Evolutionary conservation across 2,329 filamentous ascomycete genomes (phyloP).

Genomic region (Ceratocystis harringtonii): DNA sequence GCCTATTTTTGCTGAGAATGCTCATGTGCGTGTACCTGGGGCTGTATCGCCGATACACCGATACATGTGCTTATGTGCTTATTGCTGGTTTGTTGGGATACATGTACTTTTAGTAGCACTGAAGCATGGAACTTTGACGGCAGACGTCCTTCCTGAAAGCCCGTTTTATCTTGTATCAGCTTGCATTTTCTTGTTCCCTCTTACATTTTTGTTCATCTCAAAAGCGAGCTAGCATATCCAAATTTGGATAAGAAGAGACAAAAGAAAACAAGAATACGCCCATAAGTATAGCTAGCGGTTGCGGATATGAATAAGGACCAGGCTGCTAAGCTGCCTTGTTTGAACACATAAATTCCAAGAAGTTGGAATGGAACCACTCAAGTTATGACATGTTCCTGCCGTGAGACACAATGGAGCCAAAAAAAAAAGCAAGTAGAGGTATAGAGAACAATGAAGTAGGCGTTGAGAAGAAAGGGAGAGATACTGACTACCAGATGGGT

Average conservation of each 20-base stretch:
- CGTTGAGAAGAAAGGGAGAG: not conserved
- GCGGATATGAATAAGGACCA: not conserved
- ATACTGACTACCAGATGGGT: too few relatives aligned
- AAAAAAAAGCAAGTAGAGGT: not conserved
- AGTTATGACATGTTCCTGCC: not conserved
- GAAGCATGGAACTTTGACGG: not conserved
- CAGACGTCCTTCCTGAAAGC: not conserved
- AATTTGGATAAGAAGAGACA: not conserved
- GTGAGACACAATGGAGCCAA: not conserved
- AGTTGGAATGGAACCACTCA: not conserved
- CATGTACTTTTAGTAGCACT: not conserved
- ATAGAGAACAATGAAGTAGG: not conserved
- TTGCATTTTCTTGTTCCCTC: not conserved
- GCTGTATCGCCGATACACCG: not conserved
- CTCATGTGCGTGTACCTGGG: not conserved
- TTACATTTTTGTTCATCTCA: not conserved
- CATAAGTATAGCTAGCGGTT: too few relatives aligned
- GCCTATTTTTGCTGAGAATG: not conserved
- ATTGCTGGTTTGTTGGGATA: too few relatives aligned
- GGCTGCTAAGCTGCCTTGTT: not conserved
- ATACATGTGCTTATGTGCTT: not conserved
- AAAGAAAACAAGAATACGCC: not conserved
- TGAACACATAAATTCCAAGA: not conserved
- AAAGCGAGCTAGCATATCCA: not conserved
- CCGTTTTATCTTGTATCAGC: not conserved